Percentiles rank a stretch among this genome's conserved stretches.
Conservation (phyloP, 208 protist genomes). For the Leishmania major region DNA sequence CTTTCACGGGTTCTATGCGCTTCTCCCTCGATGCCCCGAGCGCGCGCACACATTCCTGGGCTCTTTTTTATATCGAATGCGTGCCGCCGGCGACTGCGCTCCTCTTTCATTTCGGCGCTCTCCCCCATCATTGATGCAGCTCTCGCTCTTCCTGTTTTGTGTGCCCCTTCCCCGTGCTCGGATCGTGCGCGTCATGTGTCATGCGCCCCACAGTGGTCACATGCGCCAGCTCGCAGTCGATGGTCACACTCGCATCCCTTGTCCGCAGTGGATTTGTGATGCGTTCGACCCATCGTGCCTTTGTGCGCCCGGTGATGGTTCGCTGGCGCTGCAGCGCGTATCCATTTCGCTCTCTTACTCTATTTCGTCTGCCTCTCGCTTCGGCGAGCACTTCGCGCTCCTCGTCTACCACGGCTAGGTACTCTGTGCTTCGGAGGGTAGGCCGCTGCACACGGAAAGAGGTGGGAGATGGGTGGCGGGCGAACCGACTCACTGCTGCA, state of each 20-base stretch:
- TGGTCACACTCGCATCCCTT: neutral
- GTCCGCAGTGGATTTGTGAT: neutral
- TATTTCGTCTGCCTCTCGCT: neutral
- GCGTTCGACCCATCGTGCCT: neutral
- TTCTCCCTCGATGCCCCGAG: neutral
- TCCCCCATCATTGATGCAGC: neutral
- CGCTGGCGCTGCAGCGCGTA: neutral
- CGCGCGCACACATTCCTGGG: conserved; percentile 22
- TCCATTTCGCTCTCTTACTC: neutral
- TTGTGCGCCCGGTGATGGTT: neutral
- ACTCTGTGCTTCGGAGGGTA: neutral
- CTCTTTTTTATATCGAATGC: conserved; percentile 25
- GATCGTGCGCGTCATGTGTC: neutral
- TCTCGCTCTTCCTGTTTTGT: neutral
- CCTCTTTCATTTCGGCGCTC: neutral
- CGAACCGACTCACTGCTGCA: neutral
- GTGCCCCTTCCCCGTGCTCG: neutral
- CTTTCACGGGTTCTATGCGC: neutral
- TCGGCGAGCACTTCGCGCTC: neutral
- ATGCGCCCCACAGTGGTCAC: neutral
- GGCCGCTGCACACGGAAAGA: neutral
- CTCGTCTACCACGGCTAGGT: neutral
- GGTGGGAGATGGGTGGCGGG: neutral
- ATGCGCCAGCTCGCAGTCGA: neutral
- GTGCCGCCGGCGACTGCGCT: neutral